phyloP scores from a whole-genome alignment of 768 basidiomycete species.

The Pleurotus salmoneostramineus region DNA sequence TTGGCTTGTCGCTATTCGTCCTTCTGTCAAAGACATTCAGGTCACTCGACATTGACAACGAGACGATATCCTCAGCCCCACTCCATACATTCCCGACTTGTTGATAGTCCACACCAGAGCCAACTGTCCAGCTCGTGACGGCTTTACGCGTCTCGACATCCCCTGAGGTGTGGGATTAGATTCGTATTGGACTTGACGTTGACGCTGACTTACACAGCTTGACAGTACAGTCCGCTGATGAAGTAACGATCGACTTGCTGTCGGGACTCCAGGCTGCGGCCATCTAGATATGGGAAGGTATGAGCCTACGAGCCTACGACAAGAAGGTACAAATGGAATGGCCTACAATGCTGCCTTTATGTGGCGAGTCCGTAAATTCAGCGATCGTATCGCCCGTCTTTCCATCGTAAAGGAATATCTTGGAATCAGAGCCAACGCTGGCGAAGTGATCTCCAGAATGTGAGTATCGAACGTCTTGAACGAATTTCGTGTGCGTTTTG shows the following conservation, averaged over 20 bases:
- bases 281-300: constrained; percentile 36
- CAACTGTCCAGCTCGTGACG: constrained; percentile 66
- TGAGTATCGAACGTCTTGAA: constrained; percentile 85
- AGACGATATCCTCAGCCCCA: constrained; percentile 65
- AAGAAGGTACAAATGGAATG: not conserved
- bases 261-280: constrained; percentile 80
- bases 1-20: constrained; percentile 47
- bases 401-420: constrained; percentile 87
- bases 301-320: not conserved
- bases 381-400: constrained; percentile 76
- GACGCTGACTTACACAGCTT: constrained; percentile 63
- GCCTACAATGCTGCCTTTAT: constrained; percentile 74
- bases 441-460: constrained; percentile 80
- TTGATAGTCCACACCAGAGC: constrained; percentile 71
- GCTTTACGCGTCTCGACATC: constrained; percentile 73
- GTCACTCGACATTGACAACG: constrained; percentile 78
- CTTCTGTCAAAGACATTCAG: constrained; percentile 83
- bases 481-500: constrained; percentile 86
- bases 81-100: constrained; percentile 91
- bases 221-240: constrained; percentile 83
- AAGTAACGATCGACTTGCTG: constrained; percentile 71
- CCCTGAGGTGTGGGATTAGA: constrained; percentile 43
- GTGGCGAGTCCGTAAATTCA: constrained; percentile 64
- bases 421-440: constrained; percentile 86
- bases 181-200: not conserved